phyloP scores from a whole-genome alignment of 2,329 filamentous ascomycete species.

The Passalora sequoiae region DNA sequence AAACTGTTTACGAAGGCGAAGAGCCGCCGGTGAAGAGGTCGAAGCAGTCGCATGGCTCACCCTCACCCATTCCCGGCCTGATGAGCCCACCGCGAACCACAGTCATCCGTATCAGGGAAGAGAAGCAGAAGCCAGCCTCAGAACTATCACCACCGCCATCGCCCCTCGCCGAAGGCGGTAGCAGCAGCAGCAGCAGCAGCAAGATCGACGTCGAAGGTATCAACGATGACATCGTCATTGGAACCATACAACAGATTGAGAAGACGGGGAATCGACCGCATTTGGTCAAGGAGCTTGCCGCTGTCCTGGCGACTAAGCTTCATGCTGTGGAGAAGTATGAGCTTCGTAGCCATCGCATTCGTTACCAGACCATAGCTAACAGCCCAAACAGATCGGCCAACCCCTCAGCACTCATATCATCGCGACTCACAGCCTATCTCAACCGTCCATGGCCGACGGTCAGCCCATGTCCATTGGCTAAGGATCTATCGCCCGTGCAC shows the following conservation, averaged over 20 bases:
- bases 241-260: conserved; percentile 80
- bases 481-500: conserved; percentile 87
- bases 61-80: conserved; percentile 36
- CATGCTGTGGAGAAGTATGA: conserved; percentile 88
- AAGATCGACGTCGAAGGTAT: conserved; percentile 77
- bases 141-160: conserved; percentile 79
- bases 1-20: conserved; percentile 59
- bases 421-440: conserved; percentile 80
- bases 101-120: conserved; percentile 44
- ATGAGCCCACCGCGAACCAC: conserved; percentile 44
- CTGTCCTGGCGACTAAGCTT: conserved; percentile 68
- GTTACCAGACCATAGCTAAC: conserved; percentile 29
- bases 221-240: conserved; percentile 92
- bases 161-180: conserved; percentile 49
- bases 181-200: conserved; percentile 26
- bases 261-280: conserved; percentile 88
- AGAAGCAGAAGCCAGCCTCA: conserved; percentile 46
- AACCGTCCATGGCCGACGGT: conserved; percentile 76
- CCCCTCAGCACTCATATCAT: conserved; percentile 90
- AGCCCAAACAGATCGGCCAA: conserved; percentile 71
- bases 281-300: conserved; percentile 86
- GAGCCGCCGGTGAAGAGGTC: conserved; percentile 54
- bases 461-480: conserved; percentile 80
- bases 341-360: conserved; percentile 5
- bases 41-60: conserved; percentile 67